These are phyloP conservation scores for Apiospora koreana DNA, from an alignment of 2,329 filamentous ascomycete species.

Conservation along the genomic window DNA sequence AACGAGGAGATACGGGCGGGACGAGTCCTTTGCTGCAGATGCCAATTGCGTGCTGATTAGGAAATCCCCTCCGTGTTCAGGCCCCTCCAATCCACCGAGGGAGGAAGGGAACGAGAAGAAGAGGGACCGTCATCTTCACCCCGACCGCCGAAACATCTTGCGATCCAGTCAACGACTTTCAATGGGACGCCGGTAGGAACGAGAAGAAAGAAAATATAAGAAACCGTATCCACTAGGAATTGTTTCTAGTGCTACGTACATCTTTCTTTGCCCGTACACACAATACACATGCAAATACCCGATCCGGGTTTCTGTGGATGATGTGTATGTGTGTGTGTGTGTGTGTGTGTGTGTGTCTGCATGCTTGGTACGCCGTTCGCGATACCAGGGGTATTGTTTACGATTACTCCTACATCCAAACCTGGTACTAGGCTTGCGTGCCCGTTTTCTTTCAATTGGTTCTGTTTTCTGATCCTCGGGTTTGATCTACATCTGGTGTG, in stretches of 20 bases:
- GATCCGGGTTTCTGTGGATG: neutral
- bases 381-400: neutral
- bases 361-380: neutral
- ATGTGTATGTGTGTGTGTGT: neutral
- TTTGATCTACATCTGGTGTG: slow-evolving; percentile 10
- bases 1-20: neutral
- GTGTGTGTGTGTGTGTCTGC: neutral
- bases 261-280: neutral
- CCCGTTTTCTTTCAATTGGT: slow-evolving; percentile 1
- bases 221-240: neutral
- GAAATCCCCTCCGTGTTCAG: neutral
- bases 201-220: neutral
- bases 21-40: neutral
- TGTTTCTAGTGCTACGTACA: slow-evolving; percentile 5
- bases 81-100: neutral
- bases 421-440: neutral
- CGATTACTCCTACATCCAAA: neutral
- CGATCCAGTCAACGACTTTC: neutral
- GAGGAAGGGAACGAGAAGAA: neutral
- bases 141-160: slow-evolving; percentile 4
- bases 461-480: slow-evolving; percentile 8
- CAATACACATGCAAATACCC: neutral
- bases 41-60: neutral
- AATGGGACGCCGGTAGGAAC: neutral
- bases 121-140: neutral